A percentile compares a stretch with the other conserved stretches of the same genome.
phyloP scores from a whole-genome alignment of 768 basidiomycete genomes.

The Podaxis sp. region DNA sequence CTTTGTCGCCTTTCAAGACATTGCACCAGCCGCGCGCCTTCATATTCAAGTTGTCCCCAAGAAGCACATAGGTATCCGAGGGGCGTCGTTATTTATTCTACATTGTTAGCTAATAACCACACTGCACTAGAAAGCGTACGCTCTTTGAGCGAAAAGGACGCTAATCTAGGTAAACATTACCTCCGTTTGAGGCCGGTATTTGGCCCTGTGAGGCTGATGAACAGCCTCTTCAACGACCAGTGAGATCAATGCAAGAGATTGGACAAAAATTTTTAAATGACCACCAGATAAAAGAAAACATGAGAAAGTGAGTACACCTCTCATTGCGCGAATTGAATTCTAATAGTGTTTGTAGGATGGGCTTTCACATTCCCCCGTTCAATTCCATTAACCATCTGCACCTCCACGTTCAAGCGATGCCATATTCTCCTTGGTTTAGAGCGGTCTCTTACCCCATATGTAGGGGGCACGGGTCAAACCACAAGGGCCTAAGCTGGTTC shows the following conservation, averaged over 20 bases:
- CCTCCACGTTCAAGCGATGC: constrained; percentile 69
- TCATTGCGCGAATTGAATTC: not conserved
- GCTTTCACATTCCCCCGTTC: constrained; percentile 82
- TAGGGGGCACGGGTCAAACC: constrained; percentile 33
- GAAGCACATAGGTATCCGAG: constrained; percentile 43
- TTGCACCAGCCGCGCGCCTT: constrained; percentile 43
- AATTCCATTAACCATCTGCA: constrained; percentile 73
- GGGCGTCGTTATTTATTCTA: not conserved
- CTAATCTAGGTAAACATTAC: constrained; percentile 41
- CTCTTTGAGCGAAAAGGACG: constrained; percentile 41
- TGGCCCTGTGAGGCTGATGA: not conserved
- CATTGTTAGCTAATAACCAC: constrained; percentile 7
- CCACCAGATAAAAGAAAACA: constrained; percentile 35
- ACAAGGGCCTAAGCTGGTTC: constrained; percentile 78
- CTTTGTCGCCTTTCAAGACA: constrained; percentile 53
- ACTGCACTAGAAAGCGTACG: constrained; percentile 55
- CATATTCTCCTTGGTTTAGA: constrained; percentile 45
- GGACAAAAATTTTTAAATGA: constrained; percentile 53
- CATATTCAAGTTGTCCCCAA: constrained; percentile 55
- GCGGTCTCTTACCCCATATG: constrained; percentile 49
- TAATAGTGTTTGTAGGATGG: constrained; percentile 47
- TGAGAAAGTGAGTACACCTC: constrained; percentile 41
- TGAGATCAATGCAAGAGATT: constrained; percentile 33
- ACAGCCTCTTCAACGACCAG: constrained; percentile 16
- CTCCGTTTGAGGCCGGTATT: no score